Evolutionary conservation across 169 alveolate species (phyloP), one percentile per base, ranked within the genome.

Genomic region (Plasmodium cynomolgi): DNA sequence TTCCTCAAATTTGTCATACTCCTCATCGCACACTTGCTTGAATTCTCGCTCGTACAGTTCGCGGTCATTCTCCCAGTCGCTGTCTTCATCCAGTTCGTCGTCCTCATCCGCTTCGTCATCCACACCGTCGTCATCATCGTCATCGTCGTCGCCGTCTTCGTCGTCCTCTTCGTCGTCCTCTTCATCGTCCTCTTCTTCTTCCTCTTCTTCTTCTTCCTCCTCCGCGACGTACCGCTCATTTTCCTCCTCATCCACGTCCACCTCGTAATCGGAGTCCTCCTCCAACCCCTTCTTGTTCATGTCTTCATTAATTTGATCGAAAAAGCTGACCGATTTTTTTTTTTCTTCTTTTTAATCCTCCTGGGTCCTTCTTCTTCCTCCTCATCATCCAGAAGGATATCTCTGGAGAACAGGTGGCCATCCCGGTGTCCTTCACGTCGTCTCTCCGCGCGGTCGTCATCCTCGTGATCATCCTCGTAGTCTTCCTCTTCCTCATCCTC

Each of bases 211-310:
- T 1, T 20, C 20, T 9, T 31, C 93, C 4, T 56, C 94, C 26
- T 17, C 91, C 62, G 56, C 20, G 41, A 20, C 94, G 15, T 79
- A 37, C n/a, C 44, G 15, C 31, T 90, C 94, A 50, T 44, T 39
- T 68, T 62, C 94, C 31, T 7, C 83, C 34, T 84, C 83, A 34
- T 85, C 85, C 3, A n/a, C 39, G 7, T 81, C 82, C 1, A 56
- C 11, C 26, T 79, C 90, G 71, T 90, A 90, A 81, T 90, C 94
- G 11, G 86, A 86, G 8, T 88, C 94, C n/a, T 85, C 84, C 33
- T 71, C 91, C 83, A 80, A 80, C 50, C 77, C 83, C 44, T 58
- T 81, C 37, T 81, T 81, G 3, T 90, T 71, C 75, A 81, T n/a
- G 5, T 47, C 77, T 54, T 75, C 82, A 86, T 86, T 75, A 34